Evolutionary conservation across 2,329 filamentous ascomycete species (phyloP).

Genomic region (Fusarium albidum): DNA sequence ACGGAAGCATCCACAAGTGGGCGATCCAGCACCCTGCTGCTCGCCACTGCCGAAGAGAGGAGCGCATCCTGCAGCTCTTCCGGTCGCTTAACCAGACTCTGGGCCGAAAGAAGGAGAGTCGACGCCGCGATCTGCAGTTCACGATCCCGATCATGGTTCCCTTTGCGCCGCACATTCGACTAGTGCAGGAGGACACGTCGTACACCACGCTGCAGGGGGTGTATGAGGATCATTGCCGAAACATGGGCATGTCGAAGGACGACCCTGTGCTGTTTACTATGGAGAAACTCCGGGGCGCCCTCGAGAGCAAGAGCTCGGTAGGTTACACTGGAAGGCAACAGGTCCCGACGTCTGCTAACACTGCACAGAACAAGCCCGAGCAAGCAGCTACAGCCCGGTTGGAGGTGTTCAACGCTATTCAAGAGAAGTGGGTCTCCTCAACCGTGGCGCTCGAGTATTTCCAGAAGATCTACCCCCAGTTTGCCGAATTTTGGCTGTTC

Average conservation of each 20-base stretch:
- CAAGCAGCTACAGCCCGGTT: constrained; percentile 77
- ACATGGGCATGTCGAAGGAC: constrained; percentile 88
- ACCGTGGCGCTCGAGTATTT: constrained; percentile 89
- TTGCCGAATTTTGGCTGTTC: constrained; percentile 98
- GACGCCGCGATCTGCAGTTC: constrained; percentile 93
- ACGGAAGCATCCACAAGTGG: constrained; percentile 96
- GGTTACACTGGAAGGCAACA: constrained; percentile 40
- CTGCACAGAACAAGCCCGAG: constrained; percentile 69
- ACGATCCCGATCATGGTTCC: constrained; percentile 96
- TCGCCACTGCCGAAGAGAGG: constrained; percentile 90
- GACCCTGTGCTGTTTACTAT: constrained; percentile 95
- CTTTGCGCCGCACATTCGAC: constrained; percentile 89
- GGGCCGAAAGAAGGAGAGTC: constrained; percentile 91
- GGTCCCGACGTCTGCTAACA: constrained; percentile 18
- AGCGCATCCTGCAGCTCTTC: constrained; percentile 95
- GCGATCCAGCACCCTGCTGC: constrained; percentile 96
- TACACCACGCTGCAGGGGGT: constrained; percentile 95
- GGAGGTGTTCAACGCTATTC: constrained; percentile 94
- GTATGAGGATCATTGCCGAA: constrained; percentile 95
- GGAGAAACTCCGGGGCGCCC: constrained; percentile 84
- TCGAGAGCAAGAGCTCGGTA: constrained; percentile 71
- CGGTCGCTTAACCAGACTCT: constrained; percentile 95
- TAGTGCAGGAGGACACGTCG: constrained; percentile 94
- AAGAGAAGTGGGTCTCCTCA: constrained; percentile 89
- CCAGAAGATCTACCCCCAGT: constrained; percentile 85